phyloP scores from a whole-genome alignment of 257 asterid species.

The Solanum megistacrolobum region DNA sequence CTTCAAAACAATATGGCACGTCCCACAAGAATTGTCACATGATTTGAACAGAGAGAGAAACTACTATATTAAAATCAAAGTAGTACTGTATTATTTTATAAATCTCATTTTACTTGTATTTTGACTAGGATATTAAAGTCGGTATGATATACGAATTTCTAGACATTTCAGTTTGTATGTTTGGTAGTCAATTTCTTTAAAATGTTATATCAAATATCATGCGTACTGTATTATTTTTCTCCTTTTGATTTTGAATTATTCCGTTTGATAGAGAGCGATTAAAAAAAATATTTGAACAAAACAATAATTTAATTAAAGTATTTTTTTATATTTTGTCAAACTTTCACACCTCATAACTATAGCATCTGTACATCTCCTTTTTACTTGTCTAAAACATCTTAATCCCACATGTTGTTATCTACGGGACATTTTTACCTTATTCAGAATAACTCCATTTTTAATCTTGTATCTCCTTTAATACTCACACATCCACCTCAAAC shows the following conservation, averaged over 20 bases:
- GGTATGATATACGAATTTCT: not conserved
- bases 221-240: not conserved
- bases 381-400: not conserved
- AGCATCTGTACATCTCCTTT: not conserved
- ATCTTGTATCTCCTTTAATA: not conserved
- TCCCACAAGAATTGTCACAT: not conserved
- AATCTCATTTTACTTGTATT: not conserved
- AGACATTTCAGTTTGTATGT: not conserved
- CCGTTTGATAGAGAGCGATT: not conserved
- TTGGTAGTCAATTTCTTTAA: not conserved
- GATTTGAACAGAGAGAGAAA: not conserved
- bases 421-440: not conserved
- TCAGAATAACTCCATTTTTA: not conserved
- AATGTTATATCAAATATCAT: not conserved
- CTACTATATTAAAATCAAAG: not conserved
- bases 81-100: not conserved
- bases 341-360: not conserved
- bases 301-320: not conserved
- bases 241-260: not conserved
- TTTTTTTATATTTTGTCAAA: not conserved
- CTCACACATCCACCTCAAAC: not conserved
- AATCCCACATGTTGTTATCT: not conserved
- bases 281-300: not conserved
- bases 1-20: not conserved
- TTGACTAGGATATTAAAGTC: not conserved